phyloP scores from a whole-genome alignment of 768 basidiomycete genomes.

The Tulasnella sp. region DNA sequence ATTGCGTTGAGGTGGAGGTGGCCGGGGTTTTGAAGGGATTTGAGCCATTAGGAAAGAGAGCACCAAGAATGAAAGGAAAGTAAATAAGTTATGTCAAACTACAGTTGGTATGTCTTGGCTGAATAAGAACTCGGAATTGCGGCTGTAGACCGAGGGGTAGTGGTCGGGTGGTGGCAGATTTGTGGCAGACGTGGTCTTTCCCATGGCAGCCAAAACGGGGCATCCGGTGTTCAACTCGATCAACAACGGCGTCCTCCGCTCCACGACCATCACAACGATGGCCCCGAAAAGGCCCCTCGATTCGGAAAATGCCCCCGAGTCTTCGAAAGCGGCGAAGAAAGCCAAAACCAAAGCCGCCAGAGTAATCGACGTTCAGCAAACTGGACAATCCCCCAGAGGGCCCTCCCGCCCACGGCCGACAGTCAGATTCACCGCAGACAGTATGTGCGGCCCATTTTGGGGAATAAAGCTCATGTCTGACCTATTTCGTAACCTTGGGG shows the following conservation, averaged over 20 bases:
- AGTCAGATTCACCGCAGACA: conserved; percentile 40
- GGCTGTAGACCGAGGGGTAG: neutral
- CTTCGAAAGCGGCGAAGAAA: conserved; percentile 67
- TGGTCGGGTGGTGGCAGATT: neutral
- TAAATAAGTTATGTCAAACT: conserved; percentile 2
- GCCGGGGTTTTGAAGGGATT: neutral
- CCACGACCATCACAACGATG: conserved; percentile 42
- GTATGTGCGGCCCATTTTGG: conserved; percentile 48
- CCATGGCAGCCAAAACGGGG: neutral
- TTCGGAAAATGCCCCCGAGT: conserved; percentile 41
- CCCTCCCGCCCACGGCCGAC: conserved; percentile 31
- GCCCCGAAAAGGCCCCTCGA: conserved; percentile 50
- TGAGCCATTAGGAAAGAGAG: conserved; percentile 20
- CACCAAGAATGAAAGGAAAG: neutral
- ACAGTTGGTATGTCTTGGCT: neutral
- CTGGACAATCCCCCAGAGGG: conserved; percentile 33
- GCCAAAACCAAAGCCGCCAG: conserved; percentile 64
- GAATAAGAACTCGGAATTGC: neutral
- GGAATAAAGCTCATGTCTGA: neutral
- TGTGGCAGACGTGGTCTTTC: conserved; percentile 2
- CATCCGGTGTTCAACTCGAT: neutral
- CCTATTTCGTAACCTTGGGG: neutral
- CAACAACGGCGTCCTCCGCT: neutral
- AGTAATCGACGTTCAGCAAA: conserved; percentile 63
- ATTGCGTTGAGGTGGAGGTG: conserved; percentile 20